Base-by-base conservation (phyloP, 768 basidiomycete species). In the Gautieria morchelliformis region DNA sequence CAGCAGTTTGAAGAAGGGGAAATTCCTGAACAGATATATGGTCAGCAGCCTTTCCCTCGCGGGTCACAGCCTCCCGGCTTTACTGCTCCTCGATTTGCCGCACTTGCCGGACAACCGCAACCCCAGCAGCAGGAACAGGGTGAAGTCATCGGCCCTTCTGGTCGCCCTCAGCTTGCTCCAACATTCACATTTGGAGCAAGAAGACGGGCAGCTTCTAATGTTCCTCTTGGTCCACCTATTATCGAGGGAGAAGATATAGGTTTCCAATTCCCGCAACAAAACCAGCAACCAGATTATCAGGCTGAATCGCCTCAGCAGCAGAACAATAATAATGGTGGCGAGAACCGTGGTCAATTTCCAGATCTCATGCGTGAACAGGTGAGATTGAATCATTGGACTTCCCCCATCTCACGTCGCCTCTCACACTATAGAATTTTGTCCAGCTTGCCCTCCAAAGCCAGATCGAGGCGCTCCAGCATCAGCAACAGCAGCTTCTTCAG, bases 351-450 rank as follows among this genome's bases (percentile, higher is more conserved):
- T 52, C 92, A 95, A 67, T 82, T 93, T 56, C 82, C 81, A 35
- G 89, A 89, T 24, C 87, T 94, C 57, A 93, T 97, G 91, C 92
- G 92, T 6, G 93, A 97, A 70, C 95, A 97, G 80, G 93, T 91
- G 62, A 60, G 73, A 60, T 5, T 60, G 33, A 24, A 47, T 19
- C 9, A 33, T 44, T 11, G 14, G 7, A 53, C 35, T 19, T 52
- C 35, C n/a, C 35, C 7, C 20, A 49, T 17, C 27, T 19, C 20
- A 22, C 48, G 5, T n/a, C 12, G 32, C 15, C 19, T 12, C n/a
- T 27, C 20, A 51, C 11, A 30, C n/a, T 9, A 22, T 52, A n/a
- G 7, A 35, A 37, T 39, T 52, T 20, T 40, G 37, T 30, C 24
- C 65, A 91, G 89, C 89, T 94, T 65, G 90, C 90, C 46, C 67